Conservation (phyloP, 495 filamentous ascomycete species). For the Amphirosellinia nigrospora region DNA sequence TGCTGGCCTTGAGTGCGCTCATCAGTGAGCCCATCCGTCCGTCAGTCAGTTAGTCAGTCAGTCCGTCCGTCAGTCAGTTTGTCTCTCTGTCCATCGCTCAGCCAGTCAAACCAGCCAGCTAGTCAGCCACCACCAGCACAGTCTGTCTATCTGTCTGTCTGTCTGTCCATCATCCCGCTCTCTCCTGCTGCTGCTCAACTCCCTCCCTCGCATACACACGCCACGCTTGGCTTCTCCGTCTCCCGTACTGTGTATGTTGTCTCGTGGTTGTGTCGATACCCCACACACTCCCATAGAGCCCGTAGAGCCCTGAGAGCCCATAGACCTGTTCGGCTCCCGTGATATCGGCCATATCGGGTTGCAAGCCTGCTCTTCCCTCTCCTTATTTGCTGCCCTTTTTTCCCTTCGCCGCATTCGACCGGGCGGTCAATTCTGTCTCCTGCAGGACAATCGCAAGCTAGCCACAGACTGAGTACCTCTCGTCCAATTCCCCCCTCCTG, state of each 20-base stretch:
- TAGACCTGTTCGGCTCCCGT: conserved; percentile 29
- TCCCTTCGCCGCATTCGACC: conserved; percentile 39
- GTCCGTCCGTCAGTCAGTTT: neutral
- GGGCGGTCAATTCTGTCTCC: conserved; percentile 41
- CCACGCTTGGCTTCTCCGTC: conserved; percentile 13
- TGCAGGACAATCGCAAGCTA: conserved; percentile 41
- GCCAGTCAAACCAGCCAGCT: neutral
- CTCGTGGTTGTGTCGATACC: conserved; percentile 29
- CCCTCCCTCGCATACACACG: neutral
- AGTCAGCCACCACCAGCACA: neutral
- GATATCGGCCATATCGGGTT: conserved; percentile 41
- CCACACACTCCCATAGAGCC: conserved; percentile 35
- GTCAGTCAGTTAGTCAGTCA: neutral
- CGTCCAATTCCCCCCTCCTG: conserved; percentile 41
- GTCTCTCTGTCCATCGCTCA: neutral
- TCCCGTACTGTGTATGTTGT: conserved; percentile 21
- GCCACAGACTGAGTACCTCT: conserved; percentile 40
- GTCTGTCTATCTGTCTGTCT: neutral
- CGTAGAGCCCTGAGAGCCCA: conserved; percentile 15
- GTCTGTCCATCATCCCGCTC: neutral
- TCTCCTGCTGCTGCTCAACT: too few species aligned
- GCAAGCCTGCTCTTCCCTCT: conserved; percentile 35
- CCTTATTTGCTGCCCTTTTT: conserved; percentile 46
- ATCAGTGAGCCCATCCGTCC: neutral
- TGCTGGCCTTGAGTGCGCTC: conserved; percentile 6